A percentile compares a stretch with the other conserved stretches of the same genome.
Evolutionary conservation across 345 rosid genomes (phyloP).

Genomic region (Hibiscus mutabilis): DNA sequence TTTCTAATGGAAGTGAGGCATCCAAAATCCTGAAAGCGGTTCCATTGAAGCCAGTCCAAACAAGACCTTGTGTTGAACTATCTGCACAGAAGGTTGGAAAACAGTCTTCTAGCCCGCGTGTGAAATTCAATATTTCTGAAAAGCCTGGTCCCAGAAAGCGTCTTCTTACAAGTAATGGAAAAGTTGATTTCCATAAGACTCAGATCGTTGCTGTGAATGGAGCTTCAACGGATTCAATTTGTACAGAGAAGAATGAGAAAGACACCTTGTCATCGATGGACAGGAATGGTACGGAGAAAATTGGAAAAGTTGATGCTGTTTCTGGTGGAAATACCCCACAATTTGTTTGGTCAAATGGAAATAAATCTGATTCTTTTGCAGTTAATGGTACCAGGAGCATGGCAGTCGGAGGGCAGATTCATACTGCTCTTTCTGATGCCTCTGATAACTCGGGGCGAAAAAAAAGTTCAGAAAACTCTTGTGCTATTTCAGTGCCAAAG

Average conservation of each 20-base stretch:
- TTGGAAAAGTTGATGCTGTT: conserved; percentile 28
- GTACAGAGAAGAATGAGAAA: conserved; percentile 36
- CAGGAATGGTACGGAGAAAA: conserved; percentile 29
- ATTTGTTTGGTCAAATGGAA: conserved; percentile 25
- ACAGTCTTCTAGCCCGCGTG: conserved; percentile 37
- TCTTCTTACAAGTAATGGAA: conserved; percentile 40
- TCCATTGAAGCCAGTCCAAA: conserved; percentile 27
- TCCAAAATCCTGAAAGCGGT: conserved; percentile 30
- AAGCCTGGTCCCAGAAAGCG: conserved; percentile 44
- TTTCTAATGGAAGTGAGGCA: conserved; percentile 45
- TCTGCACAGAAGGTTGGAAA: conserved; percentile 46
- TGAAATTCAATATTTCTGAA: conserved; percentile 54
- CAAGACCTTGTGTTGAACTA: conserved; percentile 32
- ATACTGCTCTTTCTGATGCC: background rate
- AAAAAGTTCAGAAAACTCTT: conserved; percentile 21
- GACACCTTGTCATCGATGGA: conserved; percentile 19
- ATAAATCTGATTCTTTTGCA: conserved; percentile 26
- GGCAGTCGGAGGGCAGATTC: conserved; percentile 12
- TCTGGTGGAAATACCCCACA: conserved; percentile 21
- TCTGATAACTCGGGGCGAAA: conserved; percentile 25
- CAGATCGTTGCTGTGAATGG: conserved; percentile 35
- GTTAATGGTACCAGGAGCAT: conserved; percentile 28
- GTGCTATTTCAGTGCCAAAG: background rate
- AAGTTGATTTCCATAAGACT: conserved; percentile 32
- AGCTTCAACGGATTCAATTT: conserved; percentile 20